phyloP scores from a whole-genome alignment of 2,329 filamentous ascomycete species.

The Acephala macrosclerotiorum region DNA sequence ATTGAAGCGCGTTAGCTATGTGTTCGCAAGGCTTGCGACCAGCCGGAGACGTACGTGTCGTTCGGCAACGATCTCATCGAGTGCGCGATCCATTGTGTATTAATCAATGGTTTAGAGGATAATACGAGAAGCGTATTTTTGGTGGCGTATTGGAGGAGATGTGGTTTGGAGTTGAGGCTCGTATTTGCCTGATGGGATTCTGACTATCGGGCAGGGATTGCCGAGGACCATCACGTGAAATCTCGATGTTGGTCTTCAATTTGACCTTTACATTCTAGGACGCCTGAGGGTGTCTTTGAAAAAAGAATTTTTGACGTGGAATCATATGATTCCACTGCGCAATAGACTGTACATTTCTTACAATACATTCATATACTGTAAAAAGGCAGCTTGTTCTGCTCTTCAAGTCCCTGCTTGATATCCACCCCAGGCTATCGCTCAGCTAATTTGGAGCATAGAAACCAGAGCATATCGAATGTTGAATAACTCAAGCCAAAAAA shows the following conservation, averaged over 20 bases:
- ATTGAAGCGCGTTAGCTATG: slow-evolving; percentile 29
- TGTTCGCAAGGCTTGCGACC: slow-evolving; percentile 34
- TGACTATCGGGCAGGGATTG: slow-evolving; percentile 7
- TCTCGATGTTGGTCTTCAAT: not conserved
- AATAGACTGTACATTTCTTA: no score
- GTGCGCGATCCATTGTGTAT: slow-evolving; percentile 63
- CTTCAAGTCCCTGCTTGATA: no score
- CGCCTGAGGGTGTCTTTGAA: not conserved
- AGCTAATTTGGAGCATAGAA: no score
- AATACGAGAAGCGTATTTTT: not conserved
- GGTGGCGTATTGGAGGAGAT: not conserved
- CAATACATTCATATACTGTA: no score
- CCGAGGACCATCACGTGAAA: not conserved
- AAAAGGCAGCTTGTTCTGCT: no score
- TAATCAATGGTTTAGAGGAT: not conserved
- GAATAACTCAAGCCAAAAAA: no score
- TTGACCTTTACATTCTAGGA: not conserved
- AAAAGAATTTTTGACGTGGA: not conserved
- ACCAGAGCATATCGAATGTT: no score
- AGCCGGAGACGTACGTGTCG: slow-evolving; percentile 56
- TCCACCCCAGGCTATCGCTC: no score
- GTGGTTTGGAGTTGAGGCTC: not conserved
- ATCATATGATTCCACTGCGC: not conserved
- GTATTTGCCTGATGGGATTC: not conserved
- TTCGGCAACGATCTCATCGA: slow-evolving; percentile 70